A percentile compares a stretch with the other conserved stretches of the same genome.
Conservation (phyloP, 148 eudicot species). For the Rheum nobile region DNA sequence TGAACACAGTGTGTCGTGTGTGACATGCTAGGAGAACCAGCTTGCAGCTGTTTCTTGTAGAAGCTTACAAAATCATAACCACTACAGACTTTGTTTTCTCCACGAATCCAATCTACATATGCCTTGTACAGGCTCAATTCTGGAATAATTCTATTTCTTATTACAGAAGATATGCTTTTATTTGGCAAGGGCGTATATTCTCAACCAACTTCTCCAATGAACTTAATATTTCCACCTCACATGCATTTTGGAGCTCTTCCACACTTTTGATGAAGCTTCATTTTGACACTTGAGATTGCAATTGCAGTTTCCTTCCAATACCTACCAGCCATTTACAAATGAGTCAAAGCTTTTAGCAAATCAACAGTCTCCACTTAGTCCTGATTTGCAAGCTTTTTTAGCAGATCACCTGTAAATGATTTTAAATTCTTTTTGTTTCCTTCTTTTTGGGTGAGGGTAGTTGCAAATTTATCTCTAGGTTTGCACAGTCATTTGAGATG, state of each 20-base stretch:
- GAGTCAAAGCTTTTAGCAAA: neutral
- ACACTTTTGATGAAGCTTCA: neutral
- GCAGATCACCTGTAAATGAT: neutral
- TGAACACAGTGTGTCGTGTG: neutral
- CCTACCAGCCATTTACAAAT: conserved; percentile 6
- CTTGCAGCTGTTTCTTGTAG: conserved; percentile 3
- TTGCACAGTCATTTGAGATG: neutral
- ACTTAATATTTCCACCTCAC: neutral
- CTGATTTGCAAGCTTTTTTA: neutral
- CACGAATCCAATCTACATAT: neutral
- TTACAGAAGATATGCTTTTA: neutral
- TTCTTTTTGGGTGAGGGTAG: neutral
- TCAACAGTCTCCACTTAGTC: neutral
- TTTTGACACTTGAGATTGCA: neutral
- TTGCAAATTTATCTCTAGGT: neutral
- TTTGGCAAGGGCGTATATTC: neutral
- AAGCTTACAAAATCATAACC: conserved; percentile 1
- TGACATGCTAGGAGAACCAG: neutral
- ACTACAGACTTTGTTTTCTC: neutral
- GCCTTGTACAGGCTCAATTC: neutral
- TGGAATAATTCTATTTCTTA: neutral
- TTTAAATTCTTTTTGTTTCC: neutral
- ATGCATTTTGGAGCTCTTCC: neutral
- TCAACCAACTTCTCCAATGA: neutral
- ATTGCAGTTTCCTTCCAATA: neutral